Base-by-base conservation (phyloP, 2,329 filamentous ascomycete genomes). In the Cryphonectria radicalis region DNA sequence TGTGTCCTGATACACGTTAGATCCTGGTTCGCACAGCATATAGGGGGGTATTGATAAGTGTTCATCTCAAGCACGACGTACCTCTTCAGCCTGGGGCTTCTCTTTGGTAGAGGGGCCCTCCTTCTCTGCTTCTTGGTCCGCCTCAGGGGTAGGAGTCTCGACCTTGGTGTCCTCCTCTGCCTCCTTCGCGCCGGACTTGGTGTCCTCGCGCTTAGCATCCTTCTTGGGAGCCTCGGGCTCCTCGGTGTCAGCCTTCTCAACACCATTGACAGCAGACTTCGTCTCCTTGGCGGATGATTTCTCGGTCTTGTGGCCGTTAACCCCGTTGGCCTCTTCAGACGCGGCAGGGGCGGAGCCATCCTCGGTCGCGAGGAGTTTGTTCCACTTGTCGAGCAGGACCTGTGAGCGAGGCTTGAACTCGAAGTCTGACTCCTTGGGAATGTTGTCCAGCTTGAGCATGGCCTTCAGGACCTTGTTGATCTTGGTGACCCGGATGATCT, bases 381-480 rank as follows among this genome's bases (percentile, higher is more conserved):
- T 97, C 96, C 96, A 99, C 81, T 92, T 92, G 75, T 91, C 90
- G n/a, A 98, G 85, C 64, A 99, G 86, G 7, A 88, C 86, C 74
- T 92, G 88, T 50, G 94, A 95, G 67, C 96, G 92, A 74, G 90
- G 85, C 84, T 96, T 97, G 88, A 99, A 98, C 69, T 92, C 84
- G 81, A 92, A 97, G 75, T 97, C 93, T 50, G 95, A 93, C 75
- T 99, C 96, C 73, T 91, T 91, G 6, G 95, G 95, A 76, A 99
- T 97, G 4, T 87, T 87, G 60, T 91, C 88, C 11, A 99, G 86
- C 84, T 97, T 98, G 77, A 98, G 85, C 75, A 99, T 96, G 5
- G 92, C 94, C 84, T 97, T 97, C 70, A 99, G 87, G 14, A 99
- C 95, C 84, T 99, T 99, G 89, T 98, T 95, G 82, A 99, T 98